Evolutionary conservation across 2,329 filamentous ascomycete genomes (phyloP), one percentile per base, ranked within the genome.

Genomic region (Claviceps sp.): DNA sequence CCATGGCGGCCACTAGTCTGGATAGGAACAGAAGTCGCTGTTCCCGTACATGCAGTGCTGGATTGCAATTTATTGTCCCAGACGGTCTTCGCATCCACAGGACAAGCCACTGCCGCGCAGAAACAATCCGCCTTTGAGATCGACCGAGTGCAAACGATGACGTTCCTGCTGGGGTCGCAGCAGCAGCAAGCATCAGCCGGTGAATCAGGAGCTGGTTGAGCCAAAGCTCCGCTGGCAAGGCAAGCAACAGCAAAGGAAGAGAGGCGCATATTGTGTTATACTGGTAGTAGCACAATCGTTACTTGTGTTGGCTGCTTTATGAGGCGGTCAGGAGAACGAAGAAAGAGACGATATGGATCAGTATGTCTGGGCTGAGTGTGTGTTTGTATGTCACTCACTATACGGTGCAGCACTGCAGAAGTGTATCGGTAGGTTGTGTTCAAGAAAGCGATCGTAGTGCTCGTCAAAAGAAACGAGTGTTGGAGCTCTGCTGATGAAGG

Each of bases 181-280:
- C 65, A 68, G 60, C 65, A 68, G 60, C 64, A 68, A 9, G 52
- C 51, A 38, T 57, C 38, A 16, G 34, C 53, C n/a, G 57, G 37
- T 34, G 47, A n/a, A 17, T 37, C 34, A 11, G 20, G 14, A n/a
- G 52, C 20, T 5, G 50, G 50, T 16, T 49, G 43, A 13, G 51
- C 55, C n/a, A 47, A 5, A 20, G 14, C 47, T 16, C n/a, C 17
- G n/a, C 40, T 36, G 49, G 40, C 47, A 23, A 56, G 51, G 51
- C 34, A 47, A 37, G 37, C 50, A 40, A 51, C 42, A 26, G 13
- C 22, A 3, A 62, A 26, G 42, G 50, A 43, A 20, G 55, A 50
- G 56, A 61, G 60, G 38, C 55, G 61, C 62, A 65, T 34, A 11
- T 34, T 34, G 29, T 11, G 29, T 11, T 34, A 34, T 34, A 34